phyloP scores from a whole-genome alignment of 257 asterid species.

The Solanum virginianum region DNA sequence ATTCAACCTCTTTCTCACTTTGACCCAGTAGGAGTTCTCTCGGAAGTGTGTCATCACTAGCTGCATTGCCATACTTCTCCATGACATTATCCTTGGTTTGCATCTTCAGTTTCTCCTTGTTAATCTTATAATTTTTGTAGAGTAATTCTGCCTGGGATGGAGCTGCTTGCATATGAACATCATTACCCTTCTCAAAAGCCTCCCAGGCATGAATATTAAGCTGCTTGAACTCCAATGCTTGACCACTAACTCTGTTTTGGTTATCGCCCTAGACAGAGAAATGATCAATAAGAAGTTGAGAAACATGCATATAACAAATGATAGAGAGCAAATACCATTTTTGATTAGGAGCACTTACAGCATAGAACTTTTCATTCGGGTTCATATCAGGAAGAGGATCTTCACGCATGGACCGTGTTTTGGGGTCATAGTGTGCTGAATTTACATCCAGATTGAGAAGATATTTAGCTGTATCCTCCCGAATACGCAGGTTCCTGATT shows the following conservation, averaged over 20 bases:
- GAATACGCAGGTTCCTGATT: slow-evolving; percentile 77
- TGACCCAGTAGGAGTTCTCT: slow-evolving; percentile 87
- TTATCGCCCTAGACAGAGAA: slow-evolving; percentile 60
- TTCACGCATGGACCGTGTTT: slow-evolving; percentile 97
- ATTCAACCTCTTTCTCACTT: slow-evolving; percentile 83
- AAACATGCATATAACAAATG: neutral
- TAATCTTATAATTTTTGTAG: slow-evolving; percentile 60
- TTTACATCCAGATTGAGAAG: slow-evolving; percentile 91
- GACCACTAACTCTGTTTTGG: slow-evolving; percentile 78
- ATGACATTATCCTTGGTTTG: slow-evolving; percentile 71
- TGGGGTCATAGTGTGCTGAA: slow-evolving; percentile 94
- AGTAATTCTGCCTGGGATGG: slow-evolving; percentile 97
- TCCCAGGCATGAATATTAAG: slow-evolving; percentile 93
- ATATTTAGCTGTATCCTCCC: slow-evolving; percentile 94
- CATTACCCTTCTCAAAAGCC: slow-evolving; percentile 94
- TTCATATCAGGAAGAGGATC: slow-evolving; percentile 97
- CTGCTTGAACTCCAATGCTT: slow-evolving; percentile 95
- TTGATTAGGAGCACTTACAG: slow-evolving; percentile 30
- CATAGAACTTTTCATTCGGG: slow-evolving; percentile 87
- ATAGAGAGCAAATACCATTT: neutral
- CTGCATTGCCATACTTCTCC: slow-evolving; percentile 96
- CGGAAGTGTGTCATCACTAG: slow-evolving; percentile 71
- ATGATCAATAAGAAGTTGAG: neutral
- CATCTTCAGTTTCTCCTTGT: slow-evolving; percentile 65
- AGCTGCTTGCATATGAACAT: slow-evolving; percentile 97